Evolutionary conservation across 2,329 filamentous ascomycete genomes (phyloP).

Genomic region (Penicillium sp.): DNA sequence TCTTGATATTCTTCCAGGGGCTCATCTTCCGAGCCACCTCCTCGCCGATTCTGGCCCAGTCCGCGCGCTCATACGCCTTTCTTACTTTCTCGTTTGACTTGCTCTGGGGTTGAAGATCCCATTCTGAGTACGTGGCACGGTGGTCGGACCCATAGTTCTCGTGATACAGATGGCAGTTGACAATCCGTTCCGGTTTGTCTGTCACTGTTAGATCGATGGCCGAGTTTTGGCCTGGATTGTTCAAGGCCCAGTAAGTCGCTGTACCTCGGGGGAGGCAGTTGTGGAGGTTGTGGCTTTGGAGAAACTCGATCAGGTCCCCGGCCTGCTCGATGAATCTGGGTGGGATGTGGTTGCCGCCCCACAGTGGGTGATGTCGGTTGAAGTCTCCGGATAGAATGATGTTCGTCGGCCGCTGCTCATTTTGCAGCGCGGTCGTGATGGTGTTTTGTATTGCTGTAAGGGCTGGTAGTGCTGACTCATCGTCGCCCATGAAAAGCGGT

Average conservation of each 20-base stretch:
- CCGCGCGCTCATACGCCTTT: background rate
- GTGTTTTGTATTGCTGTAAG: slow-evolving; percentile 2
- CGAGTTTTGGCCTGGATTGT: background rate
- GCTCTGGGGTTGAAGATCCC: background rate
- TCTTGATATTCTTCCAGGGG: background rate
- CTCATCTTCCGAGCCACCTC: background rate
- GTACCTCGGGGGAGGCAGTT: slow-evolving; percentile 10
- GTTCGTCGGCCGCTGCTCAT: too few relatives aligned
- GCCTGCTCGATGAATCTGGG: slow-evolving; percentile 3
- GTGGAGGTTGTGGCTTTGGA: slow-evolving; percentile 6
- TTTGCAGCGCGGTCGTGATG: background rate
- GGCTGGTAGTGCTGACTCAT: background rate
- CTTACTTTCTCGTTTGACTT: background rate
- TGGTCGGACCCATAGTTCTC: slow-evolving; percentile 27
- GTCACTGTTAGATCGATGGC: background rate
- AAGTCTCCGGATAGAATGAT: background rate
- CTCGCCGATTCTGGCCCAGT: background rate
- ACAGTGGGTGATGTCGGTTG: too few relatives aligned
- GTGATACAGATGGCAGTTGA: slow-evolving; percentile 25
- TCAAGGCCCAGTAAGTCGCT: slow-evolving; percentile 6
- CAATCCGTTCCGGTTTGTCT: slow-evolving; percentile 10
- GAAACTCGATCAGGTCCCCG: slow-evolving; percentile 10
- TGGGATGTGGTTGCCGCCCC: too few relatives aligned
- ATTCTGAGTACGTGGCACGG: slow-evolving; percentile 19
- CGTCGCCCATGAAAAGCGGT: background rate